Evolutionary conservation across 1,284 basidiomycete species (phyloP).

Genomic region (Malassezia nana): DNA sequence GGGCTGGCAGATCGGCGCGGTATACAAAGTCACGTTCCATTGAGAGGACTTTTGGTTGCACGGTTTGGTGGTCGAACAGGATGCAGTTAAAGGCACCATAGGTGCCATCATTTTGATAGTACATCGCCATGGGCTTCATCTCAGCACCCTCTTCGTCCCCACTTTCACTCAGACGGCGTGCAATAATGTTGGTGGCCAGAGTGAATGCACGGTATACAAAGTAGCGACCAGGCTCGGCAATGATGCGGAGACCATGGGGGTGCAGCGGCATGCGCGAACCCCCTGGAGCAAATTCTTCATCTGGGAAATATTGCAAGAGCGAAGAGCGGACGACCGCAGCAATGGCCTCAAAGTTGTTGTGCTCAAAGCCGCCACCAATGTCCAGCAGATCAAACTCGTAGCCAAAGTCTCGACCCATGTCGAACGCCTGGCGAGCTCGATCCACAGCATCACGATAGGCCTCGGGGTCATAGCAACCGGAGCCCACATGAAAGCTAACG

Average conservation of each 20-base stretch:
- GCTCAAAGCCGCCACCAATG: conserved; percentile 91
- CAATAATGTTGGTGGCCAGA: conserved; percentile 87
- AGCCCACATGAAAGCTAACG: conserved; percentile 95
- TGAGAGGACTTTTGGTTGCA: conserved; percentile 69
- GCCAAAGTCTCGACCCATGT: conserved; percentile 72
- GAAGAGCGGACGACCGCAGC: conserved; percentile 64
- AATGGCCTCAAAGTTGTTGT: conserved; percentile 72
- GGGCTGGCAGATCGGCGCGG: conserved; percentile 44
- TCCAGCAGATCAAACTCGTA: conserved; percentile 78
- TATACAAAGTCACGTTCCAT: conserved; percentile 38
- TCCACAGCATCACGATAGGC: conserved; percentile 81
- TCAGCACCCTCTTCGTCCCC: conserved; percentile 14
- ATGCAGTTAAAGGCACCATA: conserved; percentile 98
- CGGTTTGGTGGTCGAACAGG: conserved; percentile 81
- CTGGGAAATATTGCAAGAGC: conserved; percentile 76
- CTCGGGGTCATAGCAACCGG: conserved; percentile 83
- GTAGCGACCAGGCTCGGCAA: conserved; percentile 92
- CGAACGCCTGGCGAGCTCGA: conserved; percentile 73
- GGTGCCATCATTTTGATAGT: conserved; percentile 48
- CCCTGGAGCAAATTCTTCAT: conserved; percentile 48
- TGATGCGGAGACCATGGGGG: conserved; percentile 64
- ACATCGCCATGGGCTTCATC: conserved; percentile 38
- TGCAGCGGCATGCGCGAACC: conserved; percentile 34
- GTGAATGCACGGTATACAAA: conserved; percentile 87
- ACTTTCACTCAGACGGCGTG: conserved; percentile 52